Evolutionary conservation across 2,329 filamentous ascomycete genomes (phyloP).

Genomic region (Alternaria sp.): DNA sequence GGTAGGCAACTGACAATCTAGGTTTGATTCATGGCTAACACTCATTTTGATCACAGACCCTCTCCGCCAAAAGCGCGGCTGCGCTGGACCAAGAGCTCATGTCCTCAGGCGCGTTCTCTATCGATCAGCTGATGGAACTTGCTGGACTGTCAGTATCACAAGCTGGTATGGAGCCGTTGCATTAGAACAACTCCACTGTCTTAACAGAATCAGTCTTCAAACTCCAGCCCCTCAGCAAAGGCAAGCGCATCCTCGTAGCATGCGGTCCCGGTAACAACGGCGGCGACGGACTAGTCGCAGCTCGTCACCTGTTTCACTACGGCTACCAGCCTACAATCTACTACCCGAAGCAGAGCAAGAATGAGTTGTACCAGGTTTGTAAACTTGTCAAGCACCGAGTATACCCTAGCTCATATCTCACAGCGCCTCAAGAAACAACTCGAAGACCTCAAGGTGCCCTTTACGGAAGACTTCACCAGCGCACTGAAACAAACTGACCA

Average conservation of each 20-base stretch:
- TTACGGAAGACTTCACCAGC: conserved; percentile 78
- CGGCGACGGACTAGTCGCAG: conserved; percentile 93
- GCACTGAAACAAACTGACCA: conserved; percentile 77
- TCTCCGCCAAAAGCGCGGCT: conserved; percentile 85
- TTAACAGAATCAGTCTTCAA: no score
- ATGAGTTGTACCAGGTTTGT: conserved; percentile 84
- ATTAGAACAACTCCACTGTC: no score
- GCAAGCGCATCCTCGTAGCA: conserved; percentile 81
- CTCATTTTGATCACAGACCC: conserved; percentile 65
- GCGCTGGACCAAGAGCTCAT: conserved; percentile 94
- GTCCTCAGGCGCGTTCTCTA: conserved; percentile 84
- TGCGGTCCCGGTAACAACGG: conserved; percentile 84
- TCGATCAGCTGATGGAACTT: conserved; percentile 97
- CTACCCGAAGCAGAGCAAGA: conserved; percentile 91
- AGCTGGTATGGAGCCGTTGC: no score
- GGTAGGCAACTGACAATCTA: no score
- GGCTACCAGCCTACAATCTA: conserved; percentile 89
- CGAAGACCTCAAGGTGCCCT: conserved; percentile 80
- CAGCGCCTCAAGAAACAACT: conserved; percentile 86
- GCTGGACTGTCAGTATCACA: conserved; percentile 93
- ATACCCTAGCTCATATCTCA: conserved; percentile 13
- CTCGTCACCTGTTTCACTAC: conserved; percentile 89
- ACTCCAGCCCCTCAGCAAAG: conserved; percentile 77
- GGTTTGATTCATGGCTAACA: not conserved
- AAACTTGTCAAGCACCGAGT: no score